phyloP scores from a whole-genome alignment of 306 rosid species.

The Quercus dentata region DNA sequence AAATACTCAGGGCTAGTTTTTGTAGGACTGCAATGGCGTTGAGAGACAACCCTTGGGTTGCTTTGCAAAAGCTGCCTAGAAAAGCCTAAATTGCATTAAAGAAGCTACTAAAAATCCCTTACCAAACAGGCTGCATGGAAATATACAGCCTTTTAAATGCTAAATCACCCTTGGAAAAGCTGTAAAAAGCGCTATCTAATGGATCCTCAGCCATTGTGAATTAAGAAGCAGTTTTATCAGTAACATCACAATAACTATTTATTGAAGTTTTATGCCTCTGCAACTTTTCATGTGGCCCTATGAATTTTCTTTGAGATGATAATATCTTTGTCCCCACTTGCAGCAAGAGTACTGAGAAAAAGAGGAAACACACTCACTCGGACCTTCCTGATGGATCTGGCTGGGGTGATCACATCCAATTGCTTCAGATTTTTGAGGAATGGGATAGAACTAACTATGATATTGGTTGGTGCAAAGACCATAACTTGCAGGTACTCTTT shows the following conservation, averaged over 20 bases:
- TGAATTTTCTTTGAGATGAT: background rate
- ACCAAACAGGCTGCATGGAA: background rate
- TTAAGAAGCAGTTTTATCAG: background rate
- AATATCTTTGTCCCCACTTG: constrained; percentile 20
- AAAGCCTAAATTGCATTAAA: background rate
- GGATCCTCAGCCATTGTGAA: background rate
- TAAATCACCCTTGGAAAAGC: constrained; percentile 1
- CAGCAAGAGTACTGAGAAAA: constrained; percentile 72
- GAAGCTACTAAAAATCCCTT: background rate
- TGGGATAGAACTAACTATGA: constrained; percentile 74
- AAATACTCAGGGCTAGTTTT: background rate
- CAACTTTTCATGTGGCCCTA: background rate
- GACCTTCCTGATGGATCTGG: constrained; percentile 95
- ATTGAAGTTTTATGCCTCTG: background rate
- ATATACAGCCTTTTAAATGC: background rate
- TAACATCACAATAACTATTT: background rate
- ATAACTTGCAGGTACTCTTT: constrained; percentile 70
- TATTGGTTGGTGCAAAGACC: constrained; percentile 86
- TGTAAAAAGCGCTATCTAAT: background rate
- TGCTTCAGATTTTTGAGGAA: constrained; percentile 75
- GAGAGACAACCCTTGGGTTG: background rate
- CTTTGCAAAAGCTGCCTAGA: background rate
- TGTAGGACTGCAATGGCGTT: background rate
- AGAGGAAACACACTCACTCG: constrained; percentile 59
- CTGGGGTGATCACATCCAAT: constrained; percentile 91